Conservation (phyloP, 257 asterid species). For the Gardenia jasminoides region DNA sequence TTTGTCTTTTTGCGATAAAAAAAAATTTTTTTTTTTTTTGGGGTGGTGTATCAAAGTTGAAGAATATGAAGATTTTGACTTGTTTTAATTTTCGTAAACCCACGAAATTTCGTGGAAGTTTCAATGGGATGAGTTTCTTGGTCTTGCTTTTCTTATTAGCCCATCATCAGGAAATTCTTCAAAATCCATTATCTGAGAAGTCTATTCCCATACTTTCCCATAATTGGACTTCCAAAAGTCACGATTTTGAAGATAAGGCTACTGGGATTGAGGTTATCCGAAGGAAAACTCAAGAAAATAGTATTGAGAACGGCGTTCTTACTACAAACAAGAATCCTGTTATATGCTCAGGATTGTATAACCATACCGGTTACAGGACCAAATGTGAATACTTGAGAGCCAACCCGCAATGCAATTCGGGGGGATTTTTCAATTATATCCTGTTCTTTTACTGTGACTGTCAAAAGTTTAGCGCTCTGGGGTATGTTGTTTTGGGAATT, state of each 20-base stretch:
- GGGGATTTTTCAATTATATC: slow-evolving; percentile 60
- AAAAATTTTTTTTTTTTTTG: too few relatives aligned
- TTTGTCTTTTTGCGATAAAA: not conserved
- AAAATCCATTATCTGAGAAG: slow-evolving; percentile 26
- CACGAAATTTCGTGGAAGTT: slow-evolving; percentile 50
- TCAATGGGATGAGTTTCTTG: slow-evolving; percentile 44
- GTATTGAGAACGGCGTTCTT: not conserved
- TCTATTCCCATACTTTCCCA: slow-evolving; percentile 20
- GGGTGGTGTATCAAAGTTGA: not conserved
- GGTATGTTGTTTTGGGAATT: slow-evolving; percentile 44
- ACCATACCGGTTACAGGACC: slow-evolving; percentile 44
- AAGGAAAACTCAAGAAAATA: slow-evolving; percentile 35
- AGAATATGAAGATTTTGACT: slow-evolving; percentile 35
- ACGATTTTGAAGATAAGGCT: slow-evolving; percentile 11
- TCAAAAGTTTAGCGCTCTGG: slow-evolving; percentile 32
- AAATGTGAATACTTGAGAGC: slow-evolving; percentile 59
- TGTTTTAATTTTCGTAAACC: slow-evolving; percentile 22
- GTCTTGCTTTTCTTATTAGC: slow-evolving; percentile 43
- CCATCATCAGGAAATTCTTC: slow-evolving; percentile 27
- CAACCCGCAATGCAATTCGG: slow-evolving; percentile 61
- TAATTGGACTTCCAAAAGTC: not conserved
- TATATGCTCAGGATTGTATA: slow-evolving; percentile 53
- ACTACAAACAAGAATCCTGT: slow-evolving; percentile 22
- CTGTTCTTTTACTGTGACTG: slow-evolving; percentile 69
- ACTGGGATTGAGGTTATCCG: slow-evolving; percentile 11